Evolutionary conservation across 441 rosid species (phyloP), one percentile per base, ranked within the genome.

Genomic region (Macaranga tanarius): DNA sequence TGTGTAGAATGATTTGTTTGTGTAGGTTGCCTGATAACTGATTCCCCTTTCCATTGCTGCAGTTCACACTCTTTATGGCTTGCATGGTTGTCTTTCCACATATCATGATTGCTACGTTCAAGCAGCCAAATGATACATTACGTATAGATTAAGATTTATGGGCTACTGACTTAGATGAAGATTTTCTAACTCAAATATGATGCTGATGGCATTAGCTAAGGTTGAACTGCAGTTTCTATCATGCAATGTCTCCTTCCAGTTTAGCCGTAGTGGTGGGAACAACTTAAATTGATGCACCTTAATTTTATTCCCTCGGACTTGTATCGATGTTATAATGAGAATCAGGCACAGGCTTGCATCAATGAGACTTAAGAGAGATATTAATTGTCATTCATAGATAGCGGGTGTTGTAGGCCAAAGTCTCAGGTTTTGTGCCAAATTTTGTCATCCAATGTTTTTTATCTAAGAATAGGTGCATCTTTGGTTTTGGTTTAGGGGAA

Each of bases 51-150:
- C 60, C 13, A n/a, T 38, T 70, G 64, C 59, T 83, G 91, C 95
- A 95, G 99, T 92, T 92, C 82, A 95, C 99, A 16, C 86, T 91
- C 72, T 91, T 92, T 82, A 95, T 95, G 98, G 96, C 96, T 65
- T 86, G 87, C 87, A 87, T 95, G 85, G 91, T 95, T 72, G 79
- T 92, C 63, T 83, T 87, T 77, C 99, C 97, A 50, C 84, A 88
- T 74, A 73, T 92, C 26, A 81, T 91, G 92, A 87, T 91, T 67
- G 92, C 84, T 78, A 89, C 79, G 57, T 86, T 89, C 75, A 91
- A 89, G 84, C 86, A 82, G 10, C 96, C 86, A 77, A 82, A 82
- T 75, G 93, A 89, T 50, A 85, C 76, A 59, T 84, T 90, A 74
- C 95, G 97, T 28, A 84, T 80, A 82, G 98, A 95, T 86, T 95